phyloP scores from a whole-genome alignment of 352 stramenopile species.

The Aphanomyces astaci region DNA sequence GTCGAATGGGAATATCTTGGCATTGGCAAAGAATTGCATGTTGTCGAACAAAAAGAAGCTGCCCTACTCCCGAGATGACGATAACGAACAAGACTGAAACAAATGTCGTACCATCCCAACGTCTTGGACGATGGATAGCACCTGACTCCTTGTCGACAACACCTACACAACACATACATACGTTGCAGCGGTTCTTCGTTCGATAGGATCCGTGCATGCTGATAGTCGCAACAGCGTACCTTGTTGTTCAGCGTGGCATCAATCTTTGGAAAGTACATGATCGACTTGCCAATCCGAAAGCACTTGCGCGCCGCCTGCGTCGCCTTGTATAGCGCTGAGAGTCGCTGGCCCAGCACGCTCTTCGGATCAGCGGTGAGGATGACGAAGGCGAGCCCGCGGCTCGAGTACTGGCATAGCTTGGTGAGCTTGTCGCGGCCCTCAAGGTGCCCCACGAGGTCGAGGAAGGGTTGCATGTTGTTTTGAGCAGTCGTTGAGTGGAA shows the following conservation, averaged over 20 bases:
- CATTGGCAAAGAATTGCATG: slow-evolving; percentile 72
- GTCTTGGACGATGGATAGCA: slow-evolving; percentile 74
- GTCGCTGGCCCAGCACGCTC: slow-evolving; percentile 65
- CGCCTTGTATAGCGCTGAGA: slow-evolving; percentile 60
- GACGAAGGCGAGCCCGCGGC: slow-evolving; percentile 69
- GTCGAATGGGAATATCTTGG: slow-evolving; percentile 60
- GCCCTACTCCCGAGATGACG: slow-evolving; percentile 8
- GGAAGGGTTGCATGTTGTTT: neutral
- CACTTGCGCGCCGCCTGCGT: slow-evolving; percentile 76
- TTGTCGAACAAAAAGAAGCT: slow-evolving; percentile 86
- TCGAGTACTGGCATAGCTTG: slow-evolving; percentile 83
- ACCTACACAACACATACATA: too few species aligned
- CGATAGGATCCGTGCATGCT: neutral
- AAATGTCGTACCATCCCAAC: slow-evolving; percentile 43
- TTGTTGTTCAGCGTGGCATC: slow-evolving; percentile 49
- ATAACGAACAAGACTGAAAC: neutral
- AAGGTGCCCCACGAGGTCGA: slow-evolving; percentile 25
- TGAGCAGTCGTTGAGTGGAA: neutral
- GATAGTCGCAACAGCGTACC: slow-evolving; percentile 6
- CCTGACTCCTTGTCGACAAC: slow-evolving; percentile 37
- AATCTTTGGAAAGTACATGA: slow-evolving; percentile 77
- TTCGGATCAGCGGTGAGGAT: slow-evolving; percentile 70
- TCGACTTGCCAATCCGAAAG: slow-evolving; percentile 79
- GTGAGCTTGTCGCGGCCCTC: slow-evolving; percentile 83
- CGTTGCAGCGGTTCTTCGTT: too few species aligned